Evolutionary conservation across 1,139 yeast genomes (phyloP).

Genomic region (Spencermartinsiella ligniputridi): DNA sequence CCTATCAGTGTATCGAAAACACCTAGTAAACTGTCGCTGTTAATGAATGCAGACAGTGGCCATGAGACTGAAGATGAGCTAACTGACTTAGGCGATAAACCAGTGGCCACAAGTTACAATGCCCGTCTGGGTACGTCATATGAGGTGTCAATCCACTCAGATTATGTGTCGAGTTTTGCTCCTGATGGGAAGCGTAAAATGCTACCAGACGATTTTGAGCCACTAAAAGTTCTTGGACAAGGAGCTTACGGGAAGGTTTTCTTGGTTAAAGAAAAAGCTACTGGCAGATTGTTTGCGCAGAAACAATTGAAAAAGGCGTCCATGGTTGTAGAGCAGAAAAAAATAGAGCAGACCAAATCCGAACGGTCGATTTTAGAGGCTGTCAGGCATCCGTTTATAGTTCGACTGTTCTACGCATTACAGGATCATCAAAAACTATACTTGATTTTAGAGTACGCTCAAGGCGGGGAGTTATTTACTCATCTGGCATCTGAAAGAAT

Average conservation of each 20-base stretch:
- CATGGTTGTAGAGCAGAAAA: slow-evolving; percentile 47
- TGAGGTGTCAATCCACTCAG: slow-evolving; percentile 42
- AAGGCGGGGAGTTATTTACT: slow-evolving; percentile 90
- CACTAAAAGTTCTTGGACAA: slow-evolving; percentile 76
- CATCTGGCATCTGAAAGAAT: slow-evolving; percentile 83
- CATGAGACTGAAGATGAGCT: slow-evolving; percentile 14
- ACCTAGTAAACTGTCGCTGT: slow-evolving; percentile 9
- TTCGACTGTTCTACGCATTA: slow-evolving; percentile 80
- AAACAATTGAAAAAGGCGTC: slow-evolving; percentile 83
- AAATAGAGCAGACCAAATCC: slow-evolving; percentile 60
- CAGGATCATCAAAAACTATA: slow-evolving; percentile 82
- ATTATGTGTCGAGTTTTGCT: slow-evolving; percentile 32
- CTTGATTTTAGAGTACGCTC: slow-evolving; percentile 76
- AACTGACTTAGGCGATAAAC: slow-evolving; percentile 21
- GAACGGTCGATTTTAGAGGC: slow-evolving; percentile 68
- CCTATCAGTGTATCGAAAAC: slow-evolving; percentile 13
- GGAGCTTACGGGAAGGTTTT: slow-evolving; percentile 92
- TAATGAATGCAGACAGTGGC: slow-evolving; percentile 24
- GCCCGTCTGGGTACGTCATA: slow-evolving; percentile 43
- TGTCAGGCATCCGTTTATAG: slow-evolving; percentile 81
- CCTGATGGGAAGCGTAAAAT: slow-evolving; percentile 22
- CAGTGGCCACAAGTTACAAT: slow-evolving; percentile 33
- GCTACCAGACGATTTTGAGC: slow-evolving; percentile 59
- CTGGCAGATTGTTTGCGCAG: slow-evolving; percentile 78
- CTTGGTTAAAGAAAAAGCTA: slow-evolving; percentile 60